phyloP scores from a whole-genome alignment of 768 basidiomycete genomes.

The Phanerochaete carnosa region DNA sequence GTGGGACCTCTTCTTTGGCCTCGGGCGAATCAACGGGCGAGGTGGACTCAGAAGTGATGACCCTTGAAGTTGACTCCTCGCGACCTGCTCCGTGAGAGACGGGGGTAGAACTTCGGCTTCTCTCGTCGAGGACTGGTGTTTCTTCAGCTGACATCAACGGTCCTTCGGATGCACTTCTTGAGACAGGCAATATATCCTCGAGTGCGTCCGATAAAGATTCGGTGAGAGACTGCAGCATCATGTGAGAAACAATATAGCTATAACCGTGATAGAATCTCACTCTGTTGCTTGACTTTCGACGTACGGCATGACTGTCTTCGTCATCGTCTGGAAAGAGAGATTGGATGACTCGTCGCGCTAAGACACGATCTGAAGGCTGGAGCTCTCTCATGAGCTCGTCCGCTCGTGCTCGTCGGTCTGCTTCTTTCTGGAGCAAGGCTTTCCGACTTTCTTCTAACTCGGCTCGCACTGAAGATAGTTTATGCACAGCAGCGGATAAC shows the following conservation, averaged over 20 bases:
- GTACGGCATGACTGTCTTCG: conserved; percentile 43
- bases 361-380: conserved; percentile 56
- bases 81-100: neutral
- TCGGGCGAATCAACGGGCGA: conserved; percentile 3
- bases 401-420: conserved; percentile 46
- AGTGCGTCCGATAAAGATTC: conserved; percentile 46
- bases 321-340: conserved; percentile 55
- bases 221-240: conserved; percentile 35
- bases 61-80: neutral
- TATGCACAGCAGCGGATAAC: conserved; percentile 64
- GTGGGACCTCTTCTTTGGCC: conserved; percentile 3
- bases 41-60: neutral
- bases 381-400: conserved; percentile 57
- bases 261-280: conserved; percentile 34
- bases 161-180: conserved; percentile 26
- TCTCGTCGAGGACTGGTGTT: neutral
- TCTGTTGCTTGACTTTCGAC: conserved; percentile 54
- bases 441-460: conserved; percentile 64
- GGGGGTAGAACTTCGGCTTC: neutral
- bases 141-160: conserved; percentile 12
- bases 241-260: neutral
- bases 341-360: conserved; percentile 65
- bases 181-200: conserved; percentile 37
- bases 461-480: conserved; percentile 49
- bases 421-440: conserved; percentile 57